Evolutionary conservation across 176 grass and related monocot genomes (phyloP).

Genomic region (Alloteropsis semialata): DNA sequence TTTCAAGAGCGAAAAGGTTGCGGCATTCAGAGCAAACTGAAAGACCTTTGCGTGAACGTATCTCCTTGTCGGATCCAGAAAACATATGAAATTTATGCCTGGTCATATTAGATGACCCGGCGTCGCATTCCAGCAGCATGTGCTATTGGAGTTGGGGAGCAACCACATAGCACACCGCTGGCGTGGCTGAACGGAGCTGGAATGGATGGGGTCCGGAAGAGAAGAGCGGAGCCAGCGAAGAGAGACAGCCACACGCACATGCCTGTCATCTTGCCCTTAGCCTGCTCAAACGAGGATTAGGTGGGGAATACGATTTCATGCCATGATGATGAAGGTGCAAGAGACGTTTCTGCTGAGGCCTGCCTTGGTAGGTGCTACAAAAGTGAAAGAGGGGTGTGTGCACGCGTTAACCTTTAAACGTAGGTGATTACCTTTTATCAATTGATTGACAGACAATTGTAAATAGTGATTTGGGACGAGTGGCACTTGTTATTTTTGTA

Average conservation of each 20-base stretch:
- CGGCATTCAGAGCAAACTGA: not conserved
- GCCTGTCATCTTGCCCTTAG: constrained; percentile 24
- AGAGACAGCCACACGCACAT: not conserved
- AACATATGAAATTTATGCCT: not conserved
- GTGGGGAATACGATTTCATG: not conserved
- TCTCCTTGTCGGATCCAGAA: not conserved
- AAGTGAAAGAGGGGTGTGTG: not conserved
- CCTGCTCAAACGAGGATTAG: constrained; percentile 1
- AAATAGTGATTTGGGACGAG: not conserved
- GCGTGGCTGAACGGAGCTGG: not conserved
- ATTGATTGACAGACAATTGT: not conserved
- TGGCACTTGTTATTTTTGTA: not conserved
- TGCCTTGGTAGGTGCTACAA: not conserved
- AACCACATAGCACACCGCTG: constrained; percentile 1
- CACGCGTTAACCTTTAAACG: not conserved
- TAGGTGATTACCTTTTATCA: not conserved
- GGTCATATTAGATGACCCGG: not conserved
- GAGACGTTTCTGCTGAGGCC: not conserved
- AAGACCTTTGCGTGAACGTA: not conserved
- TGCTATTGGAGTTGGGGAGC: constrained; percentile 37
- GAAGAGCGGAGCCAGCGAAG: not conserved
- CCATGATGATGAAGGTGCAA: not conserved
- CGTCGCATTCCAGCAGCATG: not conserved
- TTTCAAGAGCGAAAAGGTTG: not conserved
- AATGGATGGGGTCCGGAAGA: too few species aligned